Evolutionary conservation across 495 filamentous ascomycete species (phyloP).

Genomic region (Lasiosphaeria hispida): DNA sequence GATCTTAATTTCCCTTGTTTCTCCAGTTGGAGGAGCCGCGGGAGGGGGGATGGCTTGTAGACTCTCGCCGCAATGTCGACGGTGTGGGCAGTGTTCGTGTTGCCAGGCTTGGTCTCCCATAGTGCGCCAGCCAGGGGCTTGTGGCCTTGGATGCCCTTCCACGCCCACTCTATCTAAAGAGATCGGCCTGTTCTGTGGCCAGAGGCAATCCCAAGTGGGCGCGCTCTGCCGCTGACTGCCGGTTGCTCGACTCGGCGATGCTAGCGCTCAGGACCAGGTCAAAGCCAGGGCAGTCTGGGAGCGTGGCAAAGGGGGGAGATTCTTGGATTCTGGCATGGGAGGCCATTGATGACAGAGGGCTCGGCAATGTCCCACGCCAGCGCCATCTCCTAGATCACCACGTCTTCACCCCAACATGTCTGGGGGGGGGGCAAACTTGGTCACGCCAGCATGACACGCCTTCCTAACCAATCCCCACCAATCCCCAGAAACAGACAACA

Average conservation of each 20-base stretch:
- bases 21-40: no score
- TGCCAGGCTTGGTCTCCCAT: not conserved
- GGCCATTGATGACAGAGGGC: no score
- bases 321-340: no score
- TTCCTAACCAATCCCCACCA: no score
- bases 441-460: no score
- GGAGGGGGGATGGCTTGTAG: not conserved
- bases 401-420: no score
- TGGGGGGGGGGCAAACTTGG: no score
- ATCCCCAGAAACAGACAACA: no score
- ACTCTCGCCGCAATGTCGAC: not conserved
- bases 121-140: no score
- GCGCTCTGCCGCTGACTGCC: not conserved
- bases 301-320: not conserved
- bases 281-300: not conserved
- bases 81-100: constrained; percentile 2
- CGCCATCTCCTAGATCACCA: no score
- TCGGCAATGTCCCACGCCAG: no score
- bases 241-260: constrained; percentile 2
- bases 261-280: not conserved
- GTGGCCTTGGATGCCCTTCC: not conserved
- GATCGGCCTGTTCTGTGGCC: constrained; percentile 1
- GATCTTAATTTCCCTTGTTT: no score
- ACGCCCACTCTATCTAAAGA: not conserved
- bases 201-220: constrained; percentile 1